A percentile compares a stretch with the other conserved stretches of the same genome.
These are phyloP conservation scores for Aspergillus unguis DNA, from an alignment of 2,329 filamentous ascomycete genomes.

Conservation along the genomic window DNA sequence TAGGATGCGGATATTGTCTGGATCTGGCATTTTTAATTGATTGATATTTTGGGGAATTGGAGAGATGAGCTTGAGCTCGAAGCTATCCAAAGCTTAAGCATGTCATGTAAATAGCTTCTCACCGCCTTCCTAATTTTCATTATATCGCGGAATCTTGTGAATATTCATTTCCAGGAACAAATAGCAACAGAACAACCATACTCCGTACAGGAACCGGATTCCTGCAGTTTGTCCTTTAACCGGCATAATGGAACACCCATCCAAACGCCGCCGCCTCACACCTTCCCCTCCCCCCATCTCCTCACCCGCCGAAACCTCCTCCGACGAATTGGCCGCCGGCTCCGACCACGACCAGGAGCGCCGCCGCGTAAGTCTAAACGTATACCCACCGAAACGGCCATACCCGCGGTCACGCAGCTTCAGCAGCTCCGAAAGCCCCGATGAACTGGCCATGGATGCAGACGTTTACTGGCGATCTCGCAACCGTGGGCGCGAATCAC, in stretches of 20 bases:
- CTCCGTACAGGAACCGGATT: too few species aligned
- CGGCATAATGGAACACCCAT: conserved; percentile 15
- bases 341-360: conserved; percentile 37
- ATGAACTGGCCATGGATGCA: conserved; percentile 44
- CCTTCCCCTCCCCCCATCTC: conserved; percentile 17
- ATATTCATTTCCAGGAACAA: not conserved
- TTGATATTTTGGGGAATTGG: not conserved
- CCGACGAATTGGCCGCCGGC: conserved; percentile 39
- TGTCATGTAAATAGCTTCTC: not conserved
- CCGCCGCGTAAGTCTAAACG: conserved; percentile 36
- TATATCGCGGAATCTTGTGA: not conserved
- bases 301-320: conserved; percentile 35
- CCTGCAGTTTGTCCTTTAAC: not conserved
- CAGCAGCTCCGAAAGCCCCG: conserved; percentile 42
- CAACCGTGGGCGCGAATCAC: conserved; percentile 26
- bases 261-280: conserved; percentile 34
- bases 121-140: conserved; percentile 9
- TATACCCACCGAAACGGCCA: conserved; percentile 28
- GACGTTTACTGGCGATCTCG: conserved; percentile 35
- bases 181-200: too few species aligned
- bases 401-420: conserved; percentile 25
- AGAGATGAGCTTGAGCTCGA: not conserved
- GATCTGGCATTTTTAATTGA: conserved; percentile 19
- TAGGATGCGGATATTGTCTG: conserved; percentile 67
- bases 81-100: not conserved